Percentiles rank a stretch among this genome's conserved stretches.
These are phyloP conservation scores for Poteriospumella lacustris DNA, from an alignment of 108 stramenopile genomes.

Conservation along the genomic window DNA sequence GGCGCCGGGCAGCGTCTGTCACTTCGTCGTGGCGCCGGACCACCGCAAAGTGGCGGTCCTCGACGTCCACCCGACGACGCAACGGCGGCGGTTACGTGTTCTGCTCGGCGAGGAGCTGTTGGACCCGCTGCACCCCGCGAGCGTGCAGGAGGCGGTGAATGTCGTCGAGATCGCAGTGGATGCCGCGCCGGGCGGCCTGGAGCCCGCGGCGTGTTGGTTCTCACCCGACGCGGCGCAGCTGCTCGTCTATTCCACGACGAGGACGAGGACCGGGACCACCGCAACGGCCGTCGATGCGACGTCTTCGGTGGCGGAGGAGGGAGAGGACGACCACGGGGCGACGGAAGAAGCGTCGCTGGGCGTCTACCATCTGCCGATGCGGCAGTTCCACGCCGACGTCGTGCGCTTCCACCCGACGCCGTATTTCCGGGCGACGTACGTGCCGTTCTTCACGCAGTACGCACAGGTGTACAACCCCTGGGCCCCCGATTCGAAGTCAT, in stretches of 20 bases:
- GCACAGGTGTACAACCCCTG: constrained; percentile 22
- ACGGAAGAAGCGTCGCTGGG: background rate
- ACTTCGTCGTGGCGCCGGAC: background rate
- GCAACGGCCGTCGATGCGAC: background rate
- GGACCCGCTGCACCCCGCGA: too few species aligned
- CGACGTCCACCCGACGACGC: background rate
- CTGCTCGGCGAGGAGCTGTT: too few species aligned
- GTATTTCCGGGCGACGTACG: background rate
- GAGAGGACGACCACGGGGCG: background rate
- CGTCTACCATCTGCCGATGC: background rate
- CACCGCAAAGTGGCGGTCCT: background rate
- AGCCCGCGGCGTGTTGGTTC: constrained; percentile 3
- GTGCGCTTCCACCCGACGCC: constrained; percentile 14
- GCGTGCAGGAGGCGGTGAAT: background rate
- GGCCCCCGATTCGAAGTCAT: background rate
- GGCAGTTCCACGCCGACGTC: background rate
- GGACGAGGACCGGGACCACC: too few species aligned
- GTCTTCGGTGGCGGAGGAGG: background rate
- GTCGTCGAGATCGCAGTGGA: background rate
- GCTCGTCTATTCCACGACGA: too few species aligned
- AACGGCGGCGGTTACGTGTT: background rate
- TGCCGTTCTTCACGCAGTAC: constrained; percentile 13
- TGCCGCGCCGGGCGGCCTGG: background rate
- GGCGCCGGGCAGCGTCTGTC: background rate
- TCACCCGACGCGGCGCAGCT: background rate